Base-by-base conservation (phyloP, 1,139 yeast species). In the Debaryomycetaceae sp. region DNA sequence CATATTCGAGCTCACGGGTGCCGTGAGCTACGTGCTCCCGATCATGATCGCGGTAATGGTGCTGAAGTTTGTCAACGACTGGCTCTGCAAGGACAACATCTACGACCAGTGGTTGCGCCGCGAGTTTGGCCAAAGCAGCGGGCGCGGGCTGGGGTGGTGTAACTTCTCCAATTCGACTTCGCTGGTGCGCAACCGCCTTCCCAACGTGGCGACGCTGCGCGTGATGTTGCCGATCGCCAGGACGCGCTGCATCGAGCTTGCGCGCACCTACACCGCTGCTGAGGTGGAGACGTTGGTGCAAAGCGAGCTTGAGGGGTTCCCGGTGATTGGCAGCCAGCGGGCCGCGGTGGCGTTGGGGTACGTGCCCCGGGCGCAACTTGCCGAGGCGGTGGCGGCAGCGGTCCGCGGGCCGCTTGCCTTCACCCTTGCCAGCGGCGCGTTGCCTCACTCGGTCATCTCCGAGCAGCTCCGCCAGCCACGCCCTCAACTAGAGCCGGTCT, bases 1-100 rank as follows among this genome's bases (percentile, higher is more conserved):
- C 24, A 57, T 73, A 28, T 74, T 74, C 44, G 82, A 75, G 48
- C 46, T 74, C 20, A 73, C 81, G 0, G 82, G 82, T 11, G 82
- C 82, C 0, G 62, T 75, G 15, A 62, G 76, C 0, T 75, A 75
- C 40, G 76, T 75, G 5, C 56, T 75, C 29, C 82, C 82, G 1
- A 70, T 75, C 27, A 75, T 75, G 81, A 53, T 71, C 22, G 68
- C 76, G 1, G 80, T 75, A 2, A 68, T 74, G 62, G 58, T 67
- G 5, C 65, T 72, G 45, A 70, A 72, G 40, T 60, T 72, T 30
- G 58, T 70, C 23, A 70, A 64, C 43, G 79, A 75, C 43, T 54
- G 67, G 49, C 50, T 73, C 23, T 48, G 65, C 25, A 63, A 62
- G 29, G 62, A 58, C 19, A 73, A 75, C 33, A 65, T 74, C 27